Conservation (phyloP, 257 asterid genomes). For the Forsythia viridissima region DNA sequence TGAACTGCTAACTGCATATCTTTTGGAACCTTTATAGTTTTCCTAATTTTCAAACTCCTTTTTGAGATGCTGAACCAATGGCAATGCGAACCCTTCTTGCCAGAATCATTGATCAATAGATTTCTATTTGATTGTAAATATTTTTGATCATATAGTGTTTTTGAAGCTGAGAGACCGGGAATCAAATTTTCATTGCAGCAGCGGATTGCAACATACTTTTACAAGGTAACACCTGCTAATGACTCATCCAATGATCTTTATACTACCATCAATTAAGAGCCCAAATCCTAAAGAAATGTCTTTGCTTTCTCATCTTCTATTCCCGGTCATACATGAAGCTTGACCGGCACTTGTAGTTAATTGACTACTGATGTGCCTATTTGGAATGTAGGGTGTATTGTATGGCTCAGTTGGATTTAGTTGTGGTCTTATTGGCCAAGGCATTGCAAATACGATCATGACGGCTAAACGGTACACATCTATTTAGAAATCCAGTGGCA, state of each 20-base stretch:
- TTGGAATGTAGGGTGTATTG: conserved; percentile 63
- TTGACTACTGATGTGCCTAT: conserved; percentile 22
- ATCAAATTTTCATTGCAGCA: conserved; percentile 74
- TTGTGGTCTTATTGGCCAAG: conserved; percentile 93
- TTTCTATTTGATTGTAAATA: conserved; percentile 6
- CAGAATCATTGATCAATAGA: background rate
- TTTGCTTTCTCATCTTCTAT: background rate
- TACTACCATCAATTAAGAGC: conserved; percentile 3
- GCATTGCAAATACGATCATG: conserved; percentile 93
- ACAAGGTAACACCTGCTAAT: conserved; percentile 59
- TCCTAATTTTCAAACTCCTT: background rate
- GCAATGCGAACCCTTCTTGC: conserved; percentile 2
- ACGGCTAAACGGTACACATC: conserved; percentile 73
- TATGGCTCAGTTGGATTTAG: conserved; percentile 96
- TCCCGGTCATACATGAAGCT: conserved; percentile 17
- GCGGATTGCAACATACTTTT: conserved; percentile 81
- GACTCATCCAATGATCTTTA: conserved; percentile 7
- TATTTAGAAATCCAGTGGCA: background rate
- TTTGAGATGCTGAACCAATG: background rate
- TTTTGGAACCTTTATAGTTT: conserved; percentile 17
- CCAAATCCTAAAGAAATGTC: conserved; percentile 9
- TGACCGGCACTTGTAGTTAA: conserved; percentile 1
- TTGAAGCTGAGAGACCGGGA: conserved; percentile 96
- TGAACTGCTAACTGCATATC: conserved; percentile 6
- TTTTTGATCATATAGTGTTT: conserved; percentile 55